Percentiles rank a stretch among this genome's conserved stretches.
phyloP scores from a whole-genome alignment of 768 basidiomycete genomes.

The Tricholoma terreum region DNA sequence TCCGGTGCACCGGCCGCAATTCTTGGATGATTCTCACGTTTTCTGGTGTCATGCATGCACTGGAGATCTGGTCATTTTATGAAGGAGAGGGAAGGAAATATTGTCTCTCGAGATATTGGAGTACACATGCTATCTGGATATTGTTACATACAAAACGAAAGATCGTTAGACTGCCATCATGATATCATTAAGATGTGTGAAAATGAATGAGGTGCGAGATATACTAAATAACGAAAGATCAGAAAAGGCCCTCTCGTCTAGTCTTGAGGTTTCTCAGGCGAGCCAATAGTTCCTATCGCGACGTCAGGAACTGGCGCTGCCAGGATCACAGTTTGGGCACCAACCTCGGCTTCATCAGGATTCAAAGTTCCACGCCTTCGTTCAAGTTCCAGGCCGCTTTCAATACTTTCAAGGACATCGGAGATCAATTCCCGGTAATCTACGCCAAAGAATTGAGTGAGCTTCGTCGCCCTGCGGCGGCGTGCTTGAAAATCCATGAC shows the following conservation, averaged over 20 bases:
- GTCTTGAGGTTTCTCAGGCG: constrained; percentile 53
- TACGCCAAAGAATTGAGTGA: constrained; percentile 86
- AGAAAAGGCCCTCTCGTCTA: constrained; percentile 39
- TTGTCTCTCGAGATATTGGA: not conserved
- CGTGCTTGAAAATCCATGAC: constrained; percentile 64
- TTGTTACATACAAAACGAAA: not conserved
- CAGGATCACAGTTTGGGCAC: constrained; percentile 20
- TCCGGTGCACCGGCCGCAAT: constrained; percentile 56
- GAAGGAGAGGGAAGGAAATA: not conserved
- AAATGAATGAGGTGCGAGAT: not conserved
- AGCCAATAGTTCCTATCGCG: constrained; percentile 49
- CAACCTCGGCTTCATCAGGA: constrained; percentile 70
- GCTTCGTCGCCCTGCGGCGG: constrained; percentile 74
- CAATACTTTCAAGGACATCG: constrained; percentile 80
- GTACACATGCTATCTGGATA: not conserved
- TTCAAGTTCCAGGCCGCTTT: constrained; percentile 71
- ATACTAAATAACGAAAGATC: not conserved
- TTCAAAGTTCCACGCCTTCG: constrained; percentile 57
- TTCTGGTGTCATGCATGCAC: constrained; percentile 87
- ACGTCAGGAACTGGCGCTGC: constrained; percentile 10
- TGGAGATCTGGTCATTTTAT: constrained; percentile 80
- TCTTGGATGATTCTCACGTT: constrained; percentile 83
- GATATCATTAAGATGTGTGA: not conserved
- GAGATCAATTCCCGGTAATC: constrained; percentile 75
- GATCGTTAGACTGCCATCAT: not conserved